Evolutionary conservation across 1,284 basidiomycete species (phyloP).

Genomic region (Melanopsichium pennsylvanicum): DNA sequence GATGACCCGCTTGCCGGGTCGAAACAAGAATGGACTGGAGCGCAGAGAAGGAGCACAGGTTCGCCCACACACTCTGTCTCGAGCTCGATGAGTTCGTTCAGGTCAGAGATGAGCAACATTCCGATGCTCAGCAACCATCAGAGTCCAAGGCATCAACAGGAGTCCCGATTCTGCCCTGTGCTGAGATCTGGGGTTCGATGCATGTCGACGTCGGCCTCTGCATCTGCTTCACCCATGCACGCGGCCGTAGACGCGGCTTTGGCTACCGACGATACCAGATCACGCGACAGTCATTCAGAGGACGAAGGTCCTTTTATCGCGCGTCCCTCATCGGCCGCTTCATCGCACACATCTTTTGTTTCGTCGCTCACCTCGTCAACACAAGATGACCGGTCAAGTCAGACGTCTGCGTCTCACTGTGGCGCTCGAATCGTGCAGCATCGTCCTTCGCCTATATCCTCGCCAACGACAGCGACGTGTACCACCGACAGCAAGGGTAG

Average conservation of each 20-base stretch:
- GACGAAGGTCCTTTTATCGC: slow-evolving; percentile 32
- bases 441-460: neutral
- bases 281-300: neutral
- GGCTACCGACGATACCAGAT: neutral
- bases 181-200: too few relatives aligned
- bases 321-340: slow-evolving; percentile 29
- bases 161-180: slow-evolving; percentile 11
- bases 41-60: slow-evolving; percentile 2
- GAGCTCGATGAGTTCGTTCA: slow-evolving; percentile 24
- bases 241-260: too few relatives aligned
- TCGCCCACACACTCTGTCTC: slow-evolving; percentile 25
- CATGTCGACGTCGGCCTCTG: slow-evolving; percentile 8
- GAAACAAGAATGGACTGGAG: neutral
- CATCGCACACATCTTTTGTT: slow-evolving; percentile 24
- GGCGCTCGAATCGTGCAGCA: slow-evolving; percentile 20
- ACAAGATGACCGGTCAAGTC: slow-evolving; percentile 19
- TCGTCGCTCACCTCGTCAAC: slow-evolving; percentile 24
- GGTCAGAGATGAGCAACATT: slow-evolving; percentile 19
- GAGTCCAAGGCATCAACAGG: slow-evolving; percentile 16
- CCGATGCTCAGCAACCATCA: slow-evolving; percentile 17
- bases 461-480: neutral
- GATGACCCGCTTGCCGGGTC: slow-evolving; percentile 7
- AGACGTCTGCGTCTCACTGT: slow-evolving; percentile 13
- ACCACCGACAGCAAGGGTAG: too few relatives aligned
- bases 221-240: too few relatives aligned